Conservation (phyloP, 768 basidiomycete species). For the Harrya chromipes region DNA sequence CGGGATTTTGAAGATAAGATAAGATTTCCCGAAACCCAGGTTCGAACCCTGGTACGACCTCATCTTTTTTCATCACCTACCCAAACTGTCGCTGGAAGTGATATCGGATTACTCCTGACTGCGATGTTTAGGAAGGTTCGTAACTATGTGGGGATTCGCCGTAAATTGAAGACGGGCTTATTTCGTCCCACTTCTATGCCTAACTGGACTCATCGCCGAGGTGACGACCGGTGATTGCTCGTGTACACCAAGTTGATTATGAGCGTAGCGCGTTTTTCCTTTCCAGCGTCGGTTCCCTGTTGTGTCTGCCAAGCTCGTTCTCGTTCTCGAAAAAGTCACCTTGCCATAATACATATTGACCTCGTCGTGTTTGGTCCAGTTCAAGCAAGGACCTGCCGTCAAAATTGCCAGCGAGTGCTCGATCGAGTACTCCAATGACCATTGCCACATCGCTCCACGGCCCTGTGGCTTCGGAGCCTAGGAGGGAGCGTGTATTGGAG, state of each 20-base stretch:
- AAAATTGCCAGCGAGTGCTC: not conserved
- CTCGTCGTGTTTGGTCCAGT: not conserved
- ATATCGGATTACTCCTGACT: too few species aligned
- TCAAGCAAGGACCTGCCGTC: not conserved
- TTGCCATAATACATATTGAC: conserved; percentile 12
- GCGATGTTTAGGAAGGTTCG: not conserved
- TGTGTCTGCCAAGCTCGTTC: too few species aligned
- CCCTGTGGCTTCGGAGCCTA: not conserved
- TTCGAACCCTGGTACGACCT: conserved; percentile 39
- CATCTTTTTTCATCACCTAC: conserved; percentile 6
- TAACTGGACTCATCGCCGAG: too few species aligned
- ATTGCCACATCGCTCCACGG: not conserved
- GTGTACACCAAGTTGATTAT: too few species aligned
- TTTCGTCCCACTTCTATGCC: too few species aligned
- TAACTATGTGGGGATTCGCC: not conserved
- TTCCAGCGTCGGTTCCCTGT: not conserved
- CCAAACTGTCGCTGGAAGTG: too few species aligned
- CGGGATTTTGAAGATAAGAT: conserved; percentile 33
- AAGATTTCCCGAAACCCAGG: conserved; percentile 36
- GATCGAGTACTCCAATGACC: conserved; percentile 3
- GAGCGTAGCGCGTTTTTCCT: conserved; percentile 2
- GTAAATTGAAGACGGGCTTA: too few species aligned
- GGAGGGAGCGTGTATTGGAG: not conserved
- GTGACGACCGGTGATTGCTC: too few species aligned
- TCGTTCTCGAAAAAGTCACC: too few species aligned